Conservation (phyloP, 106 monocot species). For the Cymbidium sinense region DNA sequence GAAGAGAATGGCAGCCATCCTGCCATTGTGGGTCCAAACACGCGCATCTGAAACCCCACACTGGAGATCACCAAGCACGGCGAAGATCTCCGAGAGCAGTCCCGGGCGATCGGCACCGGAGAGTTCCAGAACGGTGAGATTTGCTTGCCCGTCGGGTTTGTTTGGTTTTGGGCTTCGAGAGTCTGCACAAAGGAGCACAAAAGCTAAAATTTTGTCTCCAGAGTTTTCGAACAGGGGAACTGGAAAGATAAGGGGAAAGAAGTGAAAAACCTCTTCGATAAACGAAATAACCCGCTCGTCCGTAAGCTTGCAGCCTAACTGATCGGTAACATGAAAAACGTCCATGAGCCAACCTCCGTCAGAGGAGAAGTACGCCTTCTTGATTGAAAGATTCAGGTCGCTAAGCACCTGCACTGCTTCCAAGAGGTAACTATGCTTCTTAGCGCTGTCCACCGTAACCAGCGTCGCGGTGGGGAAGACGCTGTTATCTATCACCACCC, state of each 20-base stretch:
- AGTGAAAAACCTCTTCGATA: slow-evolving; percentile 23
- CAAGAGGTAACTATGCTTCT: slow-evolving; percentile 9
- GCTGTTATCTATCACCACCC: slow-evolving; percentile 15
- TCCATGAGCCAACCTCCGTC: slow-evolving; percentile 72
- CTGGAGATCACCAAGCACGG: slow-evolving; percentile 22
- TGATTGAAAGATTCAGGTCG: slow-evolving; percentile 12
- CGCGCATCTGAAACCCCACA: slow-evolving; percentile 30
- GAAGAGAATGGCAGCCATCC: slow-evolving; percentile 35
- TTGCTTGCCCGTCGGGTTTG: not conserved
- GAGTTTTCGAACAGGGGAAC: not conserved
- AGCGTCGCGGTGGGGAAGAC: slow-evolving; percentile 3
- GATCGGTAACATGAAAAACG: slow-evolving; percentile 63
- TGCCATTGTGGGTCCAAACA: slow-evolving; percentile 51
- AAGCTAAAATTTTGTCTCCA: not conserved
- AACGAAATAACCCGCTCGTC: slow-evolving; percentile 34
- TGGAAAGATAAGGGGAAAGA: not conserved
- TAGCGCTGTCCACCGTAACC: slow-evolving; percentile 19
- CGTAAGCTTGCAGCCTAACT: slow-evolving; percentile 38
- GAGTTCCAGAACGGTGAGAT: slow-evolving; percentile 40
- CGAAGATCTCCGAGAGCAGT: slow-evolving; percentile 54
- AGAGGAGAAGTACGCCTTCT: slow-evolving; percentile 62
- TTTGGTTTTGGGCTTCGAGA: not conserved
- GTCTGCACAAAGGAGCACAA: not conserved
- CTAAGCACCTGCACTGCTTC: slow-evolving; percentile 11
- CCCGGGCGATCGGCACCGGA: slow-evolving; percentile 23